Base-by-base conservation (phyloP, 805 yeast genomes). In the Saccharomyces mikatae region DNA sequence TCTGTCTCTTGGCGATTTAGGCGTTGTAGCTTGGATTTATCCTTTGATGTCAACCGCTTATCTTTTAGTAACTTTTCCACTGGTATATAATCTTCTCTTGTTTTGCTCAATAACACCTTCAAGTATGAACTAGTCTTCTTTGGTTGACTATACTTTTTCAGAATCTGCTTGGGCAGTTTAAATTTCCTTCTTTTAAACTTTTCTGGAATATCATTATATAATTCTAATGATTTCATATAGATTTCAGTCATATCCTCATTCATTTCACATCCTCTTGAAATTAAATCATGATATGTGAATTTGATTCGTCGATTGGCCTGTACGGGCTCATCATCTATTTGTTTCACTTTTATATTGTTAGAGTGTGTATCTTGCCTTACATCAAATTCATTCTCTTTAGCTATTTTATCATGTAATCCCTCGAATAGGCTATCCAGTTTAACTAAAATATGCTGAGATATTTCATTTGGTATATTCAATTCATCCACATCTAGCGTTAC, bases 221-320 rank as follows among this genome's bases (percentile, higher is more conserved):
- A 55, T 50, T 66, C 66, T n/a, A 67, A 48, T 1, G 70, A 62
- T 59, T 68, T 67, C 66, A 67, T 56, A 52, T 66, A 68, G 10
- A 67, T 61, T 21, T 63, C 63, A 29, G 55, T 56, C 66, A 67
- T 67, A 47, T 67, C 65, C 49, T 65, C 66, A 13, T 65, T 62
- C 68, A 64, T 65, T 49, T 65, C 65, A 53, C 65, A 66, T n/a
- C 65, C 69, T 46, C 62, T 55, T 10, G 55, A 55, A 8, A 69
- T 57, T 11, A 69, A 56, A 55, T 69, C 72, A 46, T 61, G 65
- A 50, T 62, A 68, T 41, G 55, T 60, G 6, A 65, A 51, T 51
- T 53, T 57, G 4, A 57, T 57, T 21, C 56, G 57, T 31, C 52
- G 59, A 31, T 59, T 64, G 24, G 53, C 54, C 22, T 54, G 21